Evolutionary conservation across 805 yeast genomes (phyloP).

Genomic region (Kodamaea hsintzibuensis): DNA sequence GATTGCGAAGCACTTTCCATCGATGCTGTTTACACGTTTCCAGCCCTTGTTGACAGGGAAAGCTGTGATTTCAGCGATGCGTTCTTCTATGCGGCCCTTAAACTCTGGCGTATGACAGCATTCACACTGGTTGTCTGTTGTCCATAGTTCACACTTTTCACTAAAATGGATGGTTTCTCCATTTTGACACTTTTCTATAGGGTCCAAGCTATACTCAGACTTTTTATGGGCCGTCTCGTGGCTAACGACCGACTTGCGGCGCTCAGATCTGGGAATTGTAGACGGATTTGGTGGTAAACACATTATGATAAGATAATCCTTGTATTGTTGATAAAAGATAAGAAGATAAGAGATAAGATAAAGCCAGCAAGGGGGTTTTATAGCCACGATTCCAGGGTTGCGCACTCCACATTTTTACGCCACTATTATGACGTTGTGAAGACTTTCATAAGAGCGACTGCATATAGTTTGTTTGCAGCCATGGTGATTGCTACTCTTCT

Average conservation of each 20-base stretch:
- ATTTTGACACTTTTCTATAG: conserved; percentile 6
- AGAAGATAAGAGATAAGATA: conserved; percentile 4
- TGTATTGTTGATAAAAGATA: background rate
- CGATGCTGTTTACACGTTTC: conserved; percentile 10
- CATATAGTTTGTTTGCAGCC: background rate
- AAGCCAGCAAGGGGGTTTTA: conserved; percentile 2
- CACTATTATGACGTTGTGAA: background rate
- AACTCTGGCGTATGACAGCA: conserved; percentile 4
- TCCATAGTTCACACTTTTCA: conserved; percentile 10
- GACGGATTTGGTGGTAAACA: conserved; percentile 9
- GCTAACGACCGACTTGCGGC: conserved; percentile 5
- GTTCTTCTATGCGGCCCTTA: conserved; percentile 6
- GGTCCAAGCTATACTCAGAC: conserved; percentile 6
- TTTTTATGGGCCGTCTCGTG: conserved; percentile 9
- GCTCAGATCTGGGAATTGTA: conserved; percentile 7
- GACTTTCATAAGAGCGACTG: background rate
- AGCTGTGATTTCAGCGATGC: conserved; percentile 8
- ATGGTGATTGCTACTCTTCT: background rate
- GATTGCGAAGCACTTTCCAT: conserved; percentile 9
- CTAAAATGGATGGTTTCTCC: conserved; percentile 8
- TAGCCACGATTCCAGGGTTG: background rate
- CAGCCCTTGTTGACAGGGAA: conserved; percentile 9
- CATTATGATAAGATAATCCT: conserved; percentile 5
- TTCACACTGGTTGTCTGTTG: conserved; percentile 7
- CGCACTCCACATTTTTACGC: background rate